Evolutionary conservation across 192 early-diverging fungal species (phyloP).

Genomic region (Entomortierella chlamydospora): DNA sequence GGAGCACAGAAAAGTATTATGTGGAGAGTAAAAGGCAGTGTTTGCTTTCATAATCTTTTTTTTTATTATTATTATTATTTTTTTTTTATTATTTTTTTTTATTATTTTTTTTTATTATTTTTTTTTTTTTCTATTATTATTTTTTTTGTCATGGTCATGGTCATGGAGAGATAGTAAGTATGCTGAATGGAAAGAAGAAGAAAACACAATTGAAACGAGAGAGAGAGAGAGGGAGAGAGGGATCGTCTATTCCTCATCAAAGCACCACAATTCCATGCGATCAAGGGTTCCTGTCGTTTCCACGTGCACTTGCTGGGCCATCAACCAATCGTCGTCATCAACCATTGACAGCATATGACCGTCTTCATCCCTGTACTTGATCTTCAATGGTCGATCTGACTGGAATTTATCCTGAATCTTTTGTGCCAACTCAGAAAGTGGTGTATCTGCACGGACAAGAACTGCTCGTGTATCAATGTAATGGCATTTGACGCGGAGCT

Average conservation of each 20-base stretch:
- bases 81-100: no score
- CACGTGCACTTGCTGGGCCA: conserved; percentile 63
- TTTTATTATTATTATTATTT: no score
- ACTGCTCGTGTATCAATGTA: conserved; percentile 74
- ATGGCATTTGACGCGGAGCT: conserved; percentile 74
- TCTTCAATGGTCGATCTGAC: conserved; percentile 55
- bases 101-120: no score
- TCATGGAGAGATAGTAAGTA: no score
- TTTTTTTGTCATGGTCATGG: background rate
- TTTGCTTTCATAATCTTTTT: no score
- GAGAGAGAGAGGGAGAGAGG: background rate
- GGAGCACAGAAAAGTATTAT: no score
- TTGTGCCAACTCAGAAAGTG: conserved; percentile 62
- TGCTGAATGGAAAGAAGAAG: no score
- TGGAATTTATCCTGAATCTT: conserved; percentile 74
- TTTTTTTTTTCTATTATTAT: no score
- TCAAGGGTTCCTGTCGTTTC: conserved; percentile 39
- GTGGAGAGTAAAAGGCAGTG: no score
- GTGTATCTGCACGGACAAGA: conserved; percentile 62
- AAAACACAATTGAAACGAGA: no score
- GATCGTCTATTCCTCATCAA: conserved; percentile 38
- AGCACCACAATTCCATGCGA: conserved; percentile 52
- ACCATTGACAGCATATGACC: conserved; percentile 87
- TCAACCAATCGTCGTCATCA: conserved; percentile 90
- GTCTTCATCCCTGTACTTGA: conserved; percentile 92